phyloP scores from a whole-genome alignment of 208 protist genomes.

The Trypanosoma cruzi region DNA sequence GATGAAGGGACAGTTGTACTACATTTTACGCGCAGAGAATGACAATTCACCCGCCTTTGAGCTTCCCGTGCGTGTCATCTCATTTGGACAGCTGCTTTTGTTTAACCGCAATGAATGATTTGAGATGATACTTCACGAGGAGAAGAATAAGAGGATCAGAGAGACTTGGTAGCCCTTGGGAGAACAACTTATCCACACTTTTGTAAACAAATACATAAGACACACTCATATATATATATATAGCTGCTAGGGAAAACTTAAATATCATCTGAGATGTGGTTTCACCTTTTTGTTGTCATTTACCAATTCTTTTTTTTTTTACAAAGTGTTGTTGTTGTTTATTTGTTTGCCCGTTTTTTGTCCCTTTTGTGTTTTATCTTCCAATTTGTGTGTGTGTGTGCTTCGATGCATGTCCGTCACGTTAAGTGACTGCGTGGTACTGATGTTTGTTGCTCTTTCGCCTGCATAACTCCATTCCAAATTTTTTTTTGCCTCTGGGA shows the following conservation, averaged over 20 bases:
- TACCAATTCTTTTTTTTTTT: neutral
- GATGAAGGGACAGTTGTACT: conserved; percentile 84
- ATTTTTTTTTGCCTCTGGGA: neutral
- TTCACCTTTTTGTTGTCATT: no score
- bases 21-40: conserved; percentile 41
- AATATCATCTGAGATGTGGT: no score
- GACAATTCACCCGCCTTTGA: conserved; percentile 26
- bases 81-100: conserved; percentile 58
- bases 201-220: no score
- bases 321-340: neutral
- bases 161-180: neutral
- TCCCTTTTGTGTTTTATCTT: conserved; percentile 5
- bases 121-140: conserved; percentile 1
- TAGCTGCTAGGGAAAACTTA: no score
- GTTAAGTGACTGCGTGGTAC: neutral
- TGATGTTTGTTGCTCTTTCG: conserved; percentile 8
- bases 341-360: conserved; percentile 12
- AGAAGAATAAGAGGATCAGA: neutral
- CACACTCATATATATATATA: no score
- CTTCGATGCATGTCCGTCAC: neutral
- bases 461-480: neutral
- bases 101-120: conserved; percentile 18
- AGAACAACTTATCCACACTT: no score
- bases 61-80: conserved; percentile 52
- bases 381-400: conserved; percentile 2